These are phyloP conservation scores for Schwanniomyces etchellsii DNA, from an alignment of 1,139 yeast genomes.

Conservation along the genomic window DNA sequence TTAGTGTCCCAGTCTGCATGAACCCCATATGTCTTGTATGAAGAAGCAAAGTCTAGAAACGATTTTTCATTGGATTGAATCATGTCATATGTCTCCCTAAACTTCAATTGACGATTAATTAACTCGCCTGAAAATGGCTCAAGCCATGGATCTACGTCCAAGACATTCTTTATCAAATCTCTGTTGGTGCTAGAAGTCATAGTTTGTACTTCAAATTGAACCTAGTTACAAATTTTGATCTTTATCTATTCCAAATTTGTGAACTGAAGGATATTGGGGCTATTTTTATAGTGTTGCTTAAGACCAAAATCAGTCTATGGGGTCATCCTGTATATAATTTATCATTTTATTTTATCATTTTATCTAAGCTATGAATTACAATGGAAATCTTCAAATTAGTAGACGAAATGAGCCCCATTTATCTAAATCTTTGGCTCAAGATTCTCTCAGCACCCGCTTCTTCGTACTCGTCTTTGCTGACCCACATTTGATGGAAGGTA, in stretches of 20 bases:
- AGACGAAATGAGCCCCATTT: too few relatives aligned
- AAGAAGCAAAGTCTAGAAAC: constrained; percentile 44
- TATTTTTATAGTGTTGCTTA: too few relatives aligned
- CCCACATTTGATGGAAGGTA: constrained; percentile 97
- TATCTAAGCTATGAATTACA: too few relatives aligned
- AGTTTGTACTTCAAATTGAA: neutral
- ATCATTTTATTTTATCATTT: too few relatives aligned
- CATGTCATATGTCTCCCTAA: constrained; percentile 43
- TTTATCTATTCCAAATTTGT: too few relatives aligned
- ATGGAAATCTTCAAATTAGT: too few relatives aligned
- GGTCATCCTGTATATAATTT: too few relatives aligned
- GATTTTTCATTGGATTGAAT: constrained; percentile 45
- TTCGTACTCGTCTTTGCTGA: constrained; percentile 81
- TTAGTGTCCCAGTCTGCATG: constrained; percentile 52
- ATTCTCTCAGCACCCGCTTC: constrained; percentile 87
- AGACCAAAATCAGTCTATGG: too few relatives aligned
- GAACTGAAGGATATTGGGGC: too few relatives aligned
- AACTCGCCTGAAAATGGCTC: constrained; percentile 66
- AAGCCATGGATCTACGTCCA: constrained; percentile 81
- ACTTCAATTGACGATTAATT: constrained; percentile 38
- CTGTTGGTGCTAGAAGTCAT: neutral
- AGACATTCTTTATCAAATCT: constrained; percentile 43
- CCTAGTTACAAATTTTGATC: neutral
- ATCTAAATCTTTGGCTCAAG: constrained; percentile 65
- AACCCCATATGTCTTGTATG: constrained; percentile 71